Conservation (phyloP, 2,329 filamentous ascomycete species). For the Botrytis hyacinthi region DNA sequence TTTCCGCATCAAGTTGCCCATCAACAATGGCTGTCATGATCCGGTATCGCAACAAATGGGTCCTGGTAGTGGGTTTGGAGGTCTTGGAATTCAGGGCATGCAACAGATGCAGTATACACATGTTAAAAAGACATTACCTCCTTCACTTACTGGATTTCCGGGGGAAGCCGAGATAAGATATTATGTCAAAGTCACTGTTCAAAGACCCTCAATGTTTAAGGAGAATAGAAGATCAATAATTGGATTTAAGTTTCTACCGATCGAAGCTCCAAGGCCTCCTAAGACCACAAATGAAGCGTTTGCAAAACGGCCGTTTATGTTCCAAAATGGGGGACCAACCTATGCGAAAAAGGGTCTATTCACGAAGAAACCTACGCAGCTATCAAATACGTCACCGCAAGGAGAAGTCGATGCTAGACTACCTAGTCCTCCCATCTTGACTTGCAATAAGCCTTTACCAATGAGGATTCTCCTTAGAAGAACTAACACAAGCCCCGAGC, state of each 20-base stretch:
- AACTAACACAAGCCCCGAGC: slow-evolving; percentile 64
- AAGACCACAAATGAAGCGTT: slow-evolving; percentile 74
- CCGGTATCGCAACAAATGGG: slow-evolving; percentile 53
- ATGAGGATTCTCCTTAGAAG: slow-evolving; percentile 78
- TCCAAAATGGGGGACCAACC: slow-evolving; percentile 43
- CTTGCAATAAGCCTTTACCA: slow-evolving; percentile 82
- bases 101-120: slow-evolving; percentile 65
- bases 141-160: slow-evolving; percentile 82
- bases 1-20: slow-evolving; percentile 73
- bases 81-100: slow-evolving; percentile 60
- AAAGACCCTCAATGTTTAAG: slow-evolving; percentile 82
- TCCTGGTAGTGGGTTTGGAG: slow-evolving; percentile 53
- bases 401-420: slow-evolving; percentile 77
- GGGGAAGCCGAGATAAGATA: slow-evolving; percentile 88
- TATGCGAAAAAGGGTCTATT: slow-evolving; percentile 38
- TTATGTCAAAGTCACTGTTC: slow-evolving; percentile 92
- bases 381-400: slow-evolving; percentile 56
- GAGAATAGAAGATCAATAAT: slow-evolving; percentile 74
- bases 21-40: slow-evolving; percentile 65
- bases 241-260: slow-evolving; percentile 84
- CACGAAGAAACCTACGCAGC: slow-evolving; percentile 30
- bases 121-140: slow-evolving; percentile 82
- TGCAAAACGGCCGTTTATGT: slow-evolving; percentile 68
- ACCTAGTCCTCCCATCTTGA: slow-evolving; percentile 83
- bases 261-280: slow-evolving; percentile 77